Conservation (phyloP, 2,329 filamentous ascomycete genomes). For the Camillea tinctor region DNA sequence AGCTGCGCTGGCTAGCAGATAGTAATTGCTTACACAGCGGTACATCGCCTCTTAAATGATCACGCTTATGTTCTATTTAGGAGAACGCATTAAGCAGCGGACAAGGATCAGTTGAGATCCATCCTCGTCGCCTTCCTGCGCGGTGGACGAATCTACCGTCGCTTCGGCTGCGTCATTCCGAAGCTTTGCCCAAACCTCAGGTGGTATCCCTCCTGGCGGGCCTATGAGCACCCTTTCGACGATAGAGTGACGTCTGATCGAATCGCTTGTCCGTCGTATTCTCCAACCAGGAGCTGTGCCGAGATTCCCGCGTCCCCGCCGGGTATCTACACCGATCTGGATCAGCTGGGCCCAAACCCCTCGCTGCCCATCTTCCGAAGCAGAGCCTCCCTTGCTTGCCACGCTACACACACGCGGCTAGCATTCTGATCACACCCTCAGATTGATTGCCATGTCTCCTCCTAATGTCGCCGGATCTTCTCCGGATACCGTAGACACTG, state of each 20-base stretch:
- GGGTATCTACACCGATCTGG: constrained; percentile 3
- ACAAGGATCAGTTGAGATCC: background rate
- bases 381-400: constrained; percentile 11
- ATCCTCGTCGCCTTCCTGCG: background rate
- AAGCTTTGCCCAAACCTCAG: constrained; percentile 8
- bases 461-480: constrained; percentile 22
- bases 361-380: constrained; percentile 6
- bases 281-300: constrained; percentile 2
- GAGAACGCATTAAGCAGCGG: background rate
- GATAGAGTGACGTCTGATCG: background rate
- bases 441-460: constrained; percentile 17
- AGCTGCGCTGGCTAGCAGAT: background rate
- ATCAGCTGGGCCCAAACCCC: constrained; percentile 10
- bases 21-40: background rate
- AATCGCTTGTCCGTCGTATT: constrained; percentile 1
- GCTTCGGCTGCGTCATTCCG: constrained; percentile 12
- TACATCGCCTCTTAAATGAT: background rate
- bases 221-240: constrained; percentile 12
- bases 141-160: background rate
- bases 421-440: background rate
- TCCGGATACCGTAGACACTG: constrained; percentile 21
- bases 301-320: constrained; percentile 3
- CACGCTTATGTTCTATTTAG: background rate
- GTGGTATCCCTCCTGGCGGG: constrained; percentile 7
- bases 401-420: background rate